Evolutionary conservation across 169 alveolate genomes (phyloP).

Genomic region (Ichthyophthirius multifiliis): DNA sequence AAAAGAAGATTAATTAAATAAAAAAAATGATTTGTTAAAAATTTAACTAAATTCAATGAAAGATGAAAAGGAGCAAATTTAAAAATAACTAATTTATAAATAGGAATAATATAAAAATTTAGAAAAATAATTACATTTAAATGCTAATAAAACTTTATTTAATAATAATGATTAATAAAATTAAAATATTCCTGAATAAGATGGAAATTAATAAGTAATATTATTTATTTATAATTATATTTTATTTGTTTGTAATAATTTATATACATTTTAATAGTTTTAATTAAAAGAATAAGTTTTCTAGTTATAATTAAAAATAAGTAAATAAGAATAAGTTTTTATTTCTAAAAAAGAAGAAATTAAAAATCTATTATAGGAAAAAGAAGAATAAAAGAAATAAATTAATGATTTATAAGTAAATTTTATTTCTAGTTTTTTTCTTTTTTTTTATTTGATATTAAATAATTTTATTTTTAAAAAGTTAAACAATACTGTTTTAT

Average conservation of each 20-base stretch:
- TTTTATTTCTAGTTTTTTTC: no score
- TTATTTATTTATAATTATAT: not conserved
- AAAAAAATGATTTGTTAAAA: not conserved
- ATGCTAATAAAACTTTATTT: not conserved
- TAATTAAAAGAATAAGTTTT: no score
- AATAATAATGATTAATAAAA: not conserved
- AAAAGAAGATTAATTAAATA: not conserved
- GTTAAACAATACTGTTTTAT: not conserved
- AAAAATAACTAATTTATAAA: not conserved
- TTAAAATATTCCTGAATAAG: not conserved
- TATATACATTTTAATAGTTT: no score
- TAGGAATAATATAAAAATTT: not conserved
- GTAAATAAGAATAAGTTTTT: no score
- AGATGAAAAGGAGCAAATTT: slow-evolving; percentile 6
- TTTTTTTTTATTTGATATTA: not conserved
- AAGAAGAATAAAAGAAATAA: not conserved
- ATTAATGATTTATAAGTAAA: not conserved
- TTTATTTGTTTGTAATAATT: not conserved
- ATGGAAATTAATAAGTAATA: no score
- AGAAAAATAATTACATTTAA: not conserved
- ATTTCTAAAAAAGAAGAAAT: no score
- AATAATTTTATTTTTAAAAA: not conserved
- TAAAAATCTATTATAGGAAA: not conserved
- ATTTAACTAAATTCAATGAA: not conserved
- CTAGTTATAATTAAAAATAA: no score